Base-by-base conservation (phyloP, 805 yeast species). In the Yarrowia keelungensis region DNA sequence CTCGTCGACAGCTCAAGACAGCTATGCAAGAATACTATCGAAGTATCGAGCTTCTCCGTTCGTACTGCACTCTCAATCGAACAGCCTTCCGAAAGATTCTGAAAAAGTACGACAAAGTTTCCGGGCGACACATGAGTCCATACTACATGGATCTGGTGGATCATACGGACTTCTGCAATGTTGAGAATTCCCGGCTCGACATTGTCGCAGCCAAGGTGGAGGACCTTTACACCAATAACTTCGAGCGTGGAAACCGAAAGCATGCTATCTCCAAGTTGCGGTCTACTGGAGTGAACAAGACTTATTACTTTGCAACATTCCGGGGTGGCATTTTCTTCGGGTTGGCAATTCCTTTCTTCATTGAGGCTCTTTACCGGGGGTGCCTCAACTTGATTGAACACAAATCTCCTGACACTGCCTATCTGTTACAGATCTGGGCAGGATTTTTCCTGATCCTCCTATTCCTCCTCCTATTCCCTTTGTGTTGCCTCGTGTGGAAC, bases 31-130 rank as follows among this genome's bases (percentile, higher is more conserved):
- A 91, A 74, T 88, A 84, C 72, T 92, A 91, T 76, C 82, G 94
- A 69, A 85, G 90, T 9, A 79, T 92, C 71, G 90, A 90, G 70
- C 81, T 91, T 43, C 78, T 90, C 62, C 85, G 85, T 71, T 88
- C 91, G 0, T 95, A 87, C 76, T 83, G 91, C 72, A 81, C 88
- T 59, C 78, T 93, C 73, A 95, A 95, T 78, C 83, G 92, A 39
- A 92, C 97, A 0, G 99, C 96, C 0, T 87, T 93, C 74, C 84
- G 97, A 66, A 95, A 95, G 74, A 87, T 95, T 74, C 82, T 92
- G 69, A 95, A 95, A 75, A 95, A 95, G 77, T 93, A 86, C 76
- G 99, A 95, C 78, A 95, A 95, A 74, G 82, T 88, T 5, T 82
- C 88, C 2, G 75, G 80, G 12, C 80, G 85, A 10, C 72, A 80